A percentile compares a stretch with the other conserved stretches of the same genome.
Conservation (phyloP, 345 rosid species). For the Psidium guajava region DNA sequence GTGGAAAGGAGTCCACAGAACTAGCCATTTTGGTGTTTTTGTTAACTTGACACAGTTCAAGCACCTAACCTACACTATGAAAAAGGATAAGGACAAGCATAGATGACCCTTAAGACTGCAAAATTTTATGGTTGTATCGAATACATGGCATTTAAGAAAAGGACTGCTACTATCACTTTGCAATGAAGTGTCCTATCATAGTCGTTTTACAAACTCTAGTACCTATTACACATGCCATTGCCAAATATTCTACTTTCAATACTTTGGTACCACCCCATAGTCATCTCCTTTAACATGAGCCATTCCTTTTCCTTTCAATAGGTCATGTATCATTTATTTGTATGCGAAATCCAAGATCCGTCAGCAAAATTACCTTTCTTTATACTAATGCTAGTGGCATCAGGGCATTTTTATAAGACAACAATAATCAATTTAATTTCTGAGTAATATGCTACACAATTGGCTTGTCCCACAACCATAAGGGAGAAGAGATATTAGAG, state of each 20-base stretch:
- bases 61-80: background rate
- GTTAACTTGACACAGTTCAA: background rate
- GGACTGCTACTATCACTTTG: background rate
- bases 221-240: background rate
- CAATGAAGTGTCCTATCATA: background rate
- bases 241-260: background rate
- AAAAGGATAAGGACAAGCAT: background rate
- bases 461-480: background rate
- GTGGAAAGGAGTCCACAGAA: background rate
- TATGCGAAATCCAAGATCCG: background rate
- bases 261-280: background rate
- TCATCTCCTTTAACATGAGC: background rate
- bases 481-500: background rate
- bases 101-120: background rate
- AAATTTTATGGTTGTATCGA: background rate
- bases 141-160: background rate
- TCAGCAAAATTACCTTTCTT: background rate
- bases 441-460: background rate
- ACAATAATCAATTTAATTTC: background rate
- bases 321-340: background rate
- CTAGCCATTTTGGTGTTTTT: background rate
- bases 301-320: background rate
- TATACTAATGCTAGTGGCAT: background rate
- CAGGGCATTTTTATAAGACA: background rate
- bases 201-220: background rate